Evolutionary conservation across 2,329 filamentous ascomycete genomes (phyloP), one percentile per base, ranked within the genome.

Genomic region (Emmonsia crescens): DNA sequence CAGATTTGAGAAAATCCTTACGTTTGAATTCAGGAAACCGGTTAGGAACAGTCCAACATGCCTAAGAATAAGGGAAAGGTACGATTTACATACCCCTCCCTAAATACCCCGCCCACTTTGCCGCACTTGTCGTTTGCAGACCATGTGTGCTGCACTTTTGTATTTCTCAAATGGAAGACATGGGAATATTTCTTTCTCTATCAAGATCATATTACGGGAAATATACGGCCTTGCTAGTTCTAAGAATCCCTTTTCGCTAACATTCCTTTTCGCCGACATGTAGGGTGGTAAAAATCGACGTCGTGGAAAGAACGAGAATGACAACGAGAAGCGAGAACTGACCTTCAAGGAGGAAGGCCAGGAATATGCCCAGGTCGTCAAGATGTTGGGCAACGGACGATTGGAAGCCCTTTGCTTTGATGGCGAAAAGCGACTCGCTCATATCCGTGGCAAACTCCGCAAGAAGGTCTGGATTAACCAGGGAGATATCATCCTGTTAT

Each of bases 381-480:
- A 96, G 83, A 96, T 96, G 92, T 84, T 96, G 65, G 91, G 91
- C 68, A 96, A 96, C 83, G 91, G 92, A 68, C 89, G 92, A 70
- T 86, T 96, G 57, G 91, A 96, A 78, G 91, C 91, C 21, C 82
- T 91, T 69, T 97, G 93, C 82, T 99, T 99, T 78, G 94, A 97
- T 76, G 93, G 93, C 74, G 86, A 88, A 68, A 91, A 91, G 77
- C 87, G 91, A 64, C 84, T 91, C 48, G 89, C 88, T 66, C 88
- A 93, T 76, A 91, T 90, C 71, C 91, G 93, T 67, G 93, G 93
- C 80, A 97, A 99, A 80, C 89, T 99, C 72, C 87, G 94, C 73
- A 99, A 99, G 85, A 99, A 99, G 85, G 94, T 97, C 78, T 96
- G 91, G 91, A 96, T 96, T 84, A 96, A 96, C 83, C 91, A 96